These are phyloP conservation scores for Kurtzmaniella quercitrusa DNA, from an alignment of 1,139 yeast species.

Conservation along the genomic window DNA sequence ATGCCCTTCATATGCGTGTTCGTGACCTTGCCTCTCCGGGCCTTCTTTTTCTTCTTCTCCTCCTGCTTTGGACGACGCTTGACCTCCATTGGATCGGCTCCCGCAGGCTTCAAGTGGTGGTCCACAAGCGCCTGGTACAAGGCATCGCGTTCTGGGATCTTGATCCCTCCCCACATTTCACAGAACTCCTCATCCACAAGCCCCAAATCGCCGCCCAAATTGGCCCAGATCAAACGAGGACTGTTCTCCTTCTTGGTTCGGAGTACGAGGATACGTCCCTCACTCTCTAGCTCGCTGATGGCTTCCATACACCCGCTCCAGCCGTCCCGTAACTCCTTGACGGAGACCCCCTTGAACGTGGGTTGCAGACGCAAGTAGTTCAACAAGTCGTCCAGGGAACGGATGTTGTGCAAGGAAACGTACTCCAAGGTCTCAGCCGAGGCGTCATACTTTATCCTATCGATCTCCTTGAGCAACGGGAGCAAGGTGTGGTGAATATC, in stretches of 20 bases:
- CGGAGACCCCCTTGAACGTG: conserved; percentile 83
- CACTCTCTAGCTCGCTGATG: conserved; percentile 69
- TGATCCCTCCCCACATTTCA: conserved; percentile 72
- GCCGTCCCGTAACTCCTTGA: conserved; percentile 89
- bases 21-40: conserved; percentile 89
- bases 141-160: conserved; percentile 72
- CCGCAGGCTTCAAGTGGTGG: conserved; percentile 90
- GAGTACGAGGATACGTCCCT: conserved; percentile 72
- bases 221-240: conserved; percentile 91
- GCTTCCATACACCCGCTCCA: conserved; percentile 92
- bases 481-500: conserved; percentile 50
- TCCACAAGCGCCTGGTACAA: conserved; percentile 75
- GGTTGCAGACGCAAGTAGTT: conserved; percentile 74
- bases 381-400: conserved; percentile 72
- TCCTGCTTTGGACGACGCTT: conserved; percentile 60
- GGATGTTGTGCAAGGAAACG: conserved; percentile 83
- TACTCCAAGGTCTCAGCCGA: conserved; percentile 69
- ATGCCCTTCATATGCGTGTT: conserved; percentile 96
- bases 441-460: conserved; percentile 64
- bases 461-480: conserved; percentile 69
- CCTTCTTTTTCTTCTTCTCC: conserved; percentile 81
- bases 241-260: conserved; percentile 90
- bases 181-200: conserved; percentile 80
- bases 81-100: conserved; percentile 89
- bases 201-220: conserved; percentile 69